phyloP scores from a whole-genome alignment of 177 flowering plant genomes.

The Vitis hybrid region DNA sequence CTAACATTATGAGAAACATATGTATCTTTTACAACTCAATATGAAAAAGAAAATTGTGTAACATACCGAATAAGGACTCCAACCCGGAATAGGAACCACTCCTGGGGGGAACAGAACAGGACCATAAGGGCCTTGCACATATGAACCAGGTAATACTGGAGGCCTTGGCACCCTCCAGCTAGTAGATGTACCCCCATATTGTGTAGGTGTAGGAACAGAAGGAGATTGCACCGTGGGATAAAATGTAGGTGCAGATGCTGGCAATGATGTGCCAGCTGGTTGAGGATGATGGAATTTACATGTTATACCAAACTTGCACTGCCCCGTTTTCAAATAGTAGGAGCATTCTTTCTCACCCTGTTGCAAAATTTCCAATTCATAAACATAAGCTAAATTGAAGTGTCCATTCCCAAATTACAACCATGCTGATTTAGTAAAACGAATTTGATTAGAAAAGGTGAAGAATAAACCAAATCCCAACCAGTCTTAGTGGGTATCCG shows the following conservation, averaged over 20 bases:
- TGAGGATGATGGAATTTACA: slow-evolving; percentile 66
- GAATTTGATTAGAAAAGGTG: not conserved
- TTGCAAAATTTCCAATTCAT: not conserved
- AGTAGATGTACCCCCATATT: slow-evolving; percentile 48
- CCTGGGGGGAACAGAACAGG: slow-evolving; percentile 69
- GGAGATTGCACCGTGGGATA: slow-evolving; percentile 88
- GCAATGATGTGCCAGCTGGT: slow-evolving; percentile 35
- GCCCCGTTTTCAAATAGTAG: slow-evolving; percentile 56
- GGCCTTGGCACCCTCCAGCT: slow-evolving; percentile 76
- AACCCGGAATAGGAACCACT: slow-evolving; percentile 64
- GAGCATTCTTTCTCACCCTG: slow-evolving; percentile 58
- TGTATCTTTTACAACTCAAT: not conserved
- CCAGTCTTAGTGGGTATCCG: slow-evolving; percentile 47
- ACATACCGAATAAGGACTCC: slow-evolving; percentile 76
- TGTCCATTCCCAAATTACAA: too few species aligned
- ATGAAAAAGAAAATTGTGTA: not conserved
- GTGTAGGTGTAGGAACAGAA: slow-evolving; percentile 66
- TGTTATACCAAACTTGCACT: slow-evolving; percentile 51
- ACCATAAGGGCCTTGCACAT: slow-evolving; percentile 78
- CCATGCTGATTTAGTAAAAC: too few species aligned
- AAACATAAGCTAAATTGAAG: too few species aligned
- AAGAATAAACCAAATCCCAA: slow-evolving; percentile 10
- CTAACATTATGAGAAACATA: slow-evolving; percentile 1
- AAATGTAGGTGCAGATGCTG: slow-evolving; percentile 59
- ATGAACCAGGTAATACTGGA: slow-evolving; percentile 68